phyloP scores from a whole-genome alignment of 495 filamentous ascomycete genomes.

The Oidiodendron maius region DNA sequence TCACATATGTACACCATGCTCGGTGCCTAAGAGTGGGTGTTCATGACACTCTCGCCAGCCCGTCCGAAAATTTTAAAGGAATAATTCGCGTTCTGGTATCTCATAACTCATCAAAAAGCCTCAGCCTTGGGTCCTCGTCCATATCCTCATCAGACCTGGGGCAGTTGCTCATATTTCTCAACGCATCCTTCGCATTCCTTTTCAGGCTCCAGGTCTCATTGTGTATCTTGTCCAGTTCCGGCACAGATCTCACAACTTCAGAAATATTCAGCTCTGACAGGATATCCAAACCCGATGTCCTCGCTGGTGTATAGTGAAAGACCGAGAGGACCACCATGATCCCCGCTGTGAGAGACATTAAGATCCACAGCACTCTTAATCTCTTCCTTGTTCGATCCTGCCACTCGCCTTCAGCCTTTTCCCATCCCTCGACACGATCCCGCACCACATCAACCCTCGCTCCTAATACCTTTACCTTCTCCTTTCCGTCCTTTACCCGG shows the following conservation, averaged over 20 bases:
- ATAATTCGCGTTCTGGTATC: too few relatives aligned
- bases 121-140: slow-evolving; percentile 21
- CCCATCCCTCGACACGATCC: slow-evolving; percentile 62
- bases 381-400: slow-evolving; percentile 60
- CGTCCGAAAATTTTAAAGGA: too few relatives aligned
- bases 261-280: slow-evolving; percentile 5
- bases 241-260: slow-evolving; percentile 8
- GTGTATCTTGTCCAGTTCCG: slow-evolving; percentile 8
- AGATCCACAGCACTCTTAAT: slow-evolving; percentile 55
- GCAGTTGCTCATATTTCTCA: slow-evolving; percentile 3
- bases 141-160: neutral
- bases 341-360: slow-evolving; percentile 37
- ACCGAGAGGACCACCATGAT: slow-evolving; percentile 36
- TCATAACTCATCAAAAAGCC: slow-evolving; percentile 30
- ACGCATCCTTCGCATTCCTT: slow-evolving; percentile 7
- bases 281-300: neutral
- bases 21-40: too few relatives aligned
- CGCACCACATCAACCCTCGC: slow-evolving; percentile 60
- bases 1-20: too few relatives aligned
- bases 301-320: slow-evolving; percentile 16
- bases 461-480: slow-evolving; percentile 58
- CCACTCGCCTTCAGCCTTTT: slow-evolving; percentile 65
- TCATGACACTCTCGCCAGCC: too few relatives aligned
- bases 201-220: slow-evolving; percentile 14
- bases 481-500: slow-evolving; percentile 57